Evolutionary conservation across 1,284 basidiomycete genomes (phyloP), one percentile per base, ranked within the genome.

Genomic region (Anthracocystis setariae): DNA sequence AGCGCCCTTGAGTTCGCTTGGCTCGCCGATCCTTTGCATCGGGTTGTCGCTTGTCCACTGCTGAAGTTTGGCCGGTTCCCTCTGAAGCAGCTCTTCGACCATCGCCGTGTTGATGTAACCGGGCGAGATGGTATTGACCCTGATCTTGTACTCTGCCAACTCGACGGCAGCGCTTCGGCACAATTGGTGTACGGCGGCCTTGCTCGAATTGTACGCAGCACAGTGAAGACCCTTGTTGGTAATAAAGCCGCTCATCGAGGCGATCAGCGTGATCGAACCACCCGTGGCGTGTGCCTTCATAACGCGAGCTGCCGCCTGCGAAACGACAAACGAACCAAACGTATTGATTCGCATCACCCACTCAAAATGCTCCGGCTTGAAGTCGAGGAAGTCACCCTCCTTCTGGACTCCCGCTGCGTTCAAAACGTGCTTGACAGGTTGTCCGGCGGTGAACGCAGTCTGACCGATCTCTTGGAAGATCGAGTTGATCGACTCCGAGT

Each of bases 201-300:
- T 92, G 84, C 89, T 90, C 46, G 88, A 86, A 83, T 92, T 92
- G 84, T 92, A 92, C n/a, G 90, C 88, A 42, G 88, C 86, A 88
- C 89, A 91, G 12, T 88, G 44, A 69, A 77, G 61, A 81, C 68
- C 91, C 83, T 85, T 88, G 84, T 92, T 93, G 46, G 91, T 90
- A 70, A 93, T 88, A 52, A 88, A 89, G 15, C 91, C 92, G 44
- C 90, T 90, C 90, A 94, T 92, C 60, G 90, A 92, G 18, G 90
- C 92, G 72, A 93, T 89, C 67, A 92, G 84, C 64, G 92, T 87
- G 69, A 93, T 91, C 73, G 90, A 92, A 0, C 91, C 92, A 13
- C 86, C 86, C 15, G 85, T 87, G 3, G 87, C 87, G 66, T 89
- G 90, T n/a, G 87, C 85, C 15, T 65, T 42, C 90, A 91, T 92